phyloP scores from a whole-genome alignment of 2,329 filamentous ascomycete genomes.

The Venturia effusa region DNA sequence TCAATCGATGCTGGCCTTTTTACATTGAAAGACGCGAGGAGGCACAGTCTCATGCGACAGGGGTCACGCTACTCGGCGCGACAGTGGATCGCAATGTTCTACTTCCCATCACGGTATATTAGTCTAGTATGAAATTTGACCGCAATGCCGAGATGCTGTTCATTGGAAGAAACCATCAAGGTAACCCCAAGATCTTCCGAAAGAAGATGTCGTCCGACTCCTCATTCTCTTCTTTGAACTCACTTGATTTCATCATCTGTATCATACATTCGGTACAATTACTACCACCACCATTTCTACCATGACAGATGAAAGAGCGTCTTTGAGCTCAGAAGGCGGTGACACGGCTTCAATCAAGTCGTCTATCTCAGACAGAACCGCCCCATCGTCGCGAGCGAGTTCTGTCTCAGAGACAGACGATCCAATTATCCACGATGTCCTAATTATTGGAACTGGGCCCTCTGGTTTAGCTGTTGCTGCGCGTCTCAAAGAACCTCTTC shows the following conservation, averaged over 20 bases:
- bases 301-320: neutral
- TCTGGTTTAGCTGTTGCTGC: constrained; percentile 53
- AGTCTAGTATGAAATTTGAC: neutral
- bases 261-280: neutral
- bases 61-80: neutral
- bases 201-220: neutral
- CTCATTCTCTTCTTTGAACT: neutral
- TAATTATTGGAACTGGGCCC: constrained; percentile 51
- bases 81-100: neutral
- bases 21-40: too few relatives aligned
- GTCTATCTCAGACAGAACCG: neutral
- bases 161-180: neutral
- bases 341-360: neutral
- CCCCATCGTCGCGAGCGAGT: neutral
- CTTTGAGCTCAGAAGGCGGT: neutral
- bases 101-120: neutral
- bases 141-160: neutral
- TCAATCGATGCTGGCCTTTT: neutral
- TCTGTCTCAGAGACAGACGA: neutral
- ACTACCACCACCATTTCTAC: neutral
- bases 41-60: neutral
- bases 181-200: neutral
- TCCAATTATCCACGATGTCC: constrained; percentile 42
- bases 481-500: constrained; percentile 45
- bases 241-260: neutral